Evolutionary conservation across 495 filamentous ascomycete genomes (phyloP).

Genomic region (Penicillium bialowiezense): DNA sequence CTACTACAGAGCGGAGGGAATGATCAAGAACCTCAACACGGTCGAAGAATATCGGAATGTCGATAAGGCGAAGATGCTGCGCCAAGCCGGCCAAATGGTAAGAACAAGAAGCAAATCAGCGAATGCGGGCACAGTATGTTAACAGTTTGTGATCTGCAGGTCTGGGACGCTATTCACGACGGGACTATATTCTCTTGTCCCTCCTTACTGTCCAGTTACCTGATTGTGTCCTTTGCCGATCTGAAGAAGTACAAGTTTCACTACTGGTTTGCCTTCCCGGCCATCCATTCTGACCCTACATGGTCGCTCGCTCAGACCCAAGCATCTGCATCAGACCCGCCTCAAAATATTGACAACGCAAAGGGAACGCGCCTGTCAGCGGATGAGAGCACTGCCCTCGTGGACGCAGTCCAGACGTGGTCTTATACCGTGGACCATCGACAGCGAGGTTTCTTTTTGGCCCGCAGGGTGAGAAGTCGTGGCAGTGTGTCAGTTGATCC

Average conservation of each 20-base stretch:
- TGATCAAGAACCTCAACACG: conserved; percentile 94
- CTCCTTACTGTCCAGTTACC: conserved; percentile 82
- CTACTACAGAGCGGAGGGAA: conserved; percentile 81
- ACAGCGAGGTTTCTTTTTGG: conserved; percentile 92
- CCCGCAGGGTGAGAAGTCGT: conserved; percentile 57
- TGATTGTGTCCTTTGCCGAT: conserved; percentile 89
- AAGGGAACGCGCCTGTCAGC: conserved; percentile 48
- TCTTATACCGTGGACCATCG: conserved; percentile 70
- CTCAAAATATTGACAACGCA: conserved; percentile 18
- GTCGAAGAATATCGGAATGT: conserved; percentile 84
- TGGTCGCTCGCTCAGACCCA: conserved; percentile 57
- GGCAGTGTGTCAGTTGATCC: background rate
- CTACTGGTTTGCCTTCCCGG: conserved; percentile 94
- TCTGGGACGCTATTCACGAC: conserved; percentile 96
- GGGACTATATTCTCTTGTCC: conserved; percentile 93
- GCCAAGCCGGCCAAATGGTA: conserved; percentile 73
- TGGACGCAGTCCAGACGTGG: conserved; percentile 83
- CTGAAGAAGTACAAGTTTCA: conserved; percentile 94
- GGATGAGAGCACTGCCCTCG: conserved; percentile 68
- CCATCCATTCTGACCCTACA: conserved; percentile 78
- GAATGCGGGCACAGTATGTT: too few species aligned
- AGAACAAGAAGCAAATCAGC: conserved; percentile 12
- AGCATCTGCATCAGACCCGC: background rate
- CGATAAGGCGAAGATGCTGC: conserved; percentile 69
- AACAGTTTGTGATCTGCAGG: too few species aligned